Base-by-base conservation (phyloP, 2,329 filamentous ascomycete species). In the Fusarium palustre region DNA sequence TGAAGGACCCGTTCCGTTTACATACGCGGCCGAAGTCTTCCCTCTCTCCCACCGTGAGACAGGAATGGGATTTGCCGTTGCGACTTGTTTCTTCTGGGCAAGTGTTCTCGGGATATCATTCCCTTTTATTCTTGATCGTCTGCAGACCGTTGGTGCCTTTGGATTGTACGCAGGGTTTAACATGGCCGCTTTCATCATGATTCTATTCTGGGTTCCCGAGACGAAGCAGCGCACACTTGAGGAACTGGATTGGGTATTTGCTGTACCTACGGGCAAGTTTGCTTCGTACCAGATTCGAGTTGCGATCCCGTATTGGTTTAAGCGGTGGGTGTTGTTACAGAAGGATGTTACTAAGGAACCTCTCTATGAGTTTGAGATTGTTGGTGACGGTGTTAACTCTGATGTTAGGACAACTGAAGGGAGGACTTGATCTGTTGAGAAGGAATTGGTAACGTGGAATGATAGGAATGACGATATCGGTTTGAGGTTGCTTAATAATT, bases 151-250 rank as follows among this genome's bases (percentile, higher is more conserved):
- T 7, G 78, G 78, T 9, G 85, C 87, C 3, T 90, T 91, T 69
- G 84, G 86, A 5, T 88, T 91, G 74, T 91, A 90, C 62, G 83
- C 78, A 16, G 87, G 79, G 0, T 78, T 91, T 10, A 92, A 91
- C 66, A 68, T 90, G 6, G 73, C 87, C 3, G 89, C 88, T 0
- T 81, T 90, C 18, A 60, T 87, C 25, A 86, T 91, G 81, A 90
- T 91, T 67, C 90, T 90, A 80, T 79, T 90, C 41, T 87, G 84
- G 75, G 78, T 88, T 1, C 86, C 85, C 2, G 86, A 87, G 74
- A 87, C 85, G 6, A 87, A 86, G 42, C 74, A 80, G 55, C 75
- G 77, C 20, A 79, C 78, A 0, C 73, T 82, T 7, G 81, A 82
- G 55, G 81, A 82, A 62, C 74, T 81, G 5, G 80, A 81, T 48